Conservation (phyloP, 257 asterid genomes). For the Ophiorrhiza pumila region DNA sequence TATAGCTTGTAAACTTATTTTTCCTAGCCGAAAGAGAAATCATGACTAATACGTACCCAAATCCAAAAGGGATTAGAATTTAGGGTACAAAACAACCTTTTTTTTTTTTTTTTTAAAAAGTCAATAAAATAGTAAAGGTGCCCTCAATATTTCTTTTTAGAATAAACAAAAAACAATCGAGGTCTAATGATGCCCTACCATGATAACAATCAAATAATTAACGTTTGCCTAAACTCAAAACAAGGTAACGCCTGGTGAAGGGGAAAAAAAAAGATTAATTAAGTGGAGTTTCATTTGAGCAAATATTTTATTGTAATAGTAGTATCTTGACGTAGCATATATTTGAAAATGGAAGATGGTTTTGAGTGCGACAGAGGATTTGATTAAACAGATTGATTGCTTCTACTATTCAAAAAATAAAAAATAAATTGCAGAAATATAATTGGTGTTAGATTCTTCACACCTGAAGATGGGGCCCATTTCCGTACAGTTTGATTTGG, state of each 20-base stretch:
- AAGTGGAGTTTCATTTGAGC: neutral
- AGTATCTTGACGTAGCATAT: no score
- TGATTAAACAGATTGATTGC: constrained; percentile 1
- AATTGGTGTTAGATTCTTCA: constrained; percentile 28
- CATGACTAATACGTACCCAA: no score
- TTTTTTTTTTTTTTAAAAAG: neutral
- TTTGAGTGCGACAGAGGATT: constrained; percentile 16
- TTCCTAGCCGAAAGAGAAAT: no score
- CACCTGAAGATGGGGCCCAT: constrained; percentile 41
- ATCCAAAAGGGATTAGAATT: no score
- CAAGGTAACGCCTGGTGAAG: neutral
- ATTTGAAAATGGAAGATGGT: neutral
- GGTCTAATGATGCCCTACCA: no score
- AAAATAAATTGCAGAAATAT: neutral
- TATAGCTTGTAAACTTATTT: no score
- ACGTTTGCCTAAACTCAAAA: no score
- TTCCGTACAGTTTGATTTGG: constrained; percentile 56
- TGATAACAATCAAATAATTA: no score
- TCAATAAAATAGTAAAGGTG: no score
- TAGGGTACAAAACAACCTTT: no score
- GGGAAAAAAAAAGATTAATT: neutral
- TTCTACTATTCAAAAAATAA: neutral
- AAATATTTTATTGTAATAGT: no score
- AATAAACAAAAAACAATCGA: neutral
- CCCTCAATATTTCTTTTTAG: neutral